Percentiles rank a stretch among this genome's conserved stretches.
phyloP scores from a whole-genome alignment of 495 filamentous ascomycete genomes.

The Penicillium argentinense region DNA sequence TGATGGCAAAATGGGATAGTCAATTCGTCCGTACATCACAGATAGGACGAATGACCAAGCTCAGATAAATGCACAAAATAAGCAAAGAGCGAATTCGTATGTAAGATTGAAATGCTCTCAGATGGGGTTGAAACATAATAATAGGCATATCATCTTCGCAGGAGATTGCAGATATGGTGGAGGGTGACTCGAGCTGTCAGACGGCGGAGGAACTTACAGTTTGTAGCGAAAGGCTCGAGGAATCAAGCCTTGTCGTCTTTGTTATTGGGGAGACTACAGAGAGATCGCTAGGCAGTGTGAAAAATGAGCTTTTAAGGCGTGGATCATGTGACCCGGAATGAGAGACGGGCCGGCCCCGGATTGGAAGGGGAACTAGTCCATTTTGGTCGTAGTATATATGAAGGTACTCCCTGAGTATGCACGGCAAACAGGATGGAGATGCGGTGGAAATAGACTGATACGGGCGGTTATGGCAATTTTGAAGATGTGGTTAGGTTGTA shows the following conservation, averaged over 20 bases:
- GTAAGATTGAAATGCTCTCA: slow-evolving; percentile 21
- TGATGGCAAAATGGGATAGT: too few species aligned
- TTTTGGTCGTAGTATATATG: not conserved
- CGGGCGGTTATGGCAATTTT: too few species aligned
- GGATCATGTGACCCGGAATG: slow-evolving; percentile 6
- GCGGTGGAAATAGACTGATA: too few species aligned
- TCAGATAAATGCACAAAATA: slow-evolving; percentile 22
- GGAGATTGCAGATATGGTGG: not conserved
- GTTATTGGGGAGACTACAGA: not conserved
- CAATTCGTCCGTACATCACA: too few species aligned
- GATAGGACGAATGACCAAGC: too few species aligned
- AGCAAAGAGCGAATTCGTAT: slow-evolving; percentile 25
- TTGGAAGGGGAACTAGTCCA: not conserved
- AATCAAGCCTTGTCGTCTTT: not conserved
- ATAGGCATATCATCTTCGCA: slow-evolving; percentile 38
- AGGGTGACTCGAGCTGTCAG: too few species aligned
- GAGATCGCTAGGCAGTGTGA: not conserved
- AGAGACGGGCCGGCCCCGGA: slow-evolving; percentile 6
- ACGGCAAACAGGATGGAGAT: too few species aligned
- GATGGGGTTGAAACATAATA: slow-evolving; percentile 48
- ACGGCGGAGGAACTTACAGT: too few species aligned
- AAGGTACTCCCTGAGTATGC: too few species aligned
- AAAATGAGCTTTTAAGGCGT: slow-evolving; percentile 3
- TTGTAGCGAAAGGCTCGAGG: not conserved
- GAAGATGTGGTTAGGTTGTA: too few species aligned